A percentile compares a stretch with the other conserved stretches of the same genome.
phyloP scores from a whole-genome alignment of 1,139 yeast genomes.

The Pneumocystis jirovecii region DNA sequence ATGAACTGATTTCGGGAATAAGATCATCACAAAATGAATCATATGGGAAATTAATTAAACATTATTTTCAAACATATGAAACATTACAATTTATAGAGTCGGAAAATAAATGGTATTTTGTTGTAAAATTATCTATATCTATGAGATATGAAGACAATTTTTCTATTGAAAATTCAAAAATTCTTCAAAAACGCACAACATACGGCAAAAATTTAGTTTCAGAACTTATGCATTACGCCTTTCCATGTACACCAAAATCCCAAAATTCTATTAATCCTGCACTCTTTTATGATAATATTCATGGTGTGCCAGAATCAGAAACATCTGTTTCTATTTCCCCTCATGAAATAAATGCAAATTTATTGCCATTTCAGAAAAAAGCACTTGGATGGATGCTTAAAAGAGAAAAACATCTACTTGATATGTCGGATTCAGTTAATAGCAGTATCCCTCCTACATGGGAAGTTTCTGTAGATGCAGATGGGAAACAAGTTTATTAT shows the following conservation, averaged over 20 bases:
- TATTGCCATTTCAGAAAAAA: constrained; percentile 12
- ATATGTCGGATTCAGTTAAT: not conserved
- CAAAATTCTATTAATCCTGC: not conserved
- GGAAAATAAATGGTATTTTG: not conserved
- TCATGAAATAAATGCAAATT: constrained; percentile 6
- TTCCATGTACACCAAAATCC: not conserved
- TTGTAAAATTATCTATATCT: not conserved
- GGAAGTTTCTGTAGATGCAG: constrained; percentile 2
- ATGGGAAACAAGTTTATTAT: constrained; percentile 1
- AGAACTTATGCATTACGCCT: not conserved
- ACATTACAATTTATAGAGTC: not conserved
- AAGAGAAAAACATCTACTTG: constrained; percentile 5
- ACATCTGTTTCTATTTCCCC: not conserved
- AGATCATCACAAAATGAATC: not conserved
- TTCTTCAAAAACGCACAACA: not conserved
- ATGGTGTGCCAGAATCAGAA: not conserved
- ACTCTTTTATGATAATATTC: not conserved
- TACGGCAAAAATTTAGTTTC: not conserved
- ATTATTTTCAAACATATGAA: not conserved
- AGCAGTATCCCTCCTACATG: not conserved
- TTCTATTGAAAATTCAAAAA: not conserved
- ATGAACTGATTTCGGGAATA: not conserved
- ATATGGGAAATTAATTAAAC: not conserved
- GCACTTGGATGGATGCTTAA: constrained; percentile 12
- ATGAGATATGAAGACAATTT: not conserved